These are phyloP conservation scores for Pseudogymnoascus sp. DNA, from an alignment of 2,329 filamentous ascomycete genomes.

Conservation along the genomic window DNA sequence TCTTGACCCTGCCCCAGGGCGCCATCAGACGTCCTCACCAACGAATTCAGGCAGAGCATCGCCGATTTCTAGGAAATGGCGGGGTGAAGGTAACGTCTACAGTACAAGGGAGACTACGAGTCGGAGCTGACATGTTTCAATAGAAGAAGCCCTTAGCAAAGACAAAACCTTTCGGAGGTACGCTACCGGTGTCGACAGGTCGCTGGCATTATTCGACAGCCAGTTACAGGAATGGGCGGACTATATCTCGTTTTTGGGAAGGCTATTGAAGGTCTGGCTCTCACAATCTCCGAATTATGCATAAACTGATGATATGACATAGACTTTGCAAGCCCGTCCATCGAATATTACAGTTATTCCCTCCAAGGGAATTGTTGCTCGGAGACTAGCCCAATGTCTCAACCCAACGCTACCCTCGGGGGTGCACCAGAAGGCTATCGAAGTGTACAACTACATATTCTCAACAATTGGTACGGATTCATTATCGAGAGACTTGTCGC, in stretches of 20 bases:
- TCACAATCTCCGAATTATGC: conserved; percentile 7
- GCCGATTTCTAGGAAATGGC: conserved; percentile 66
- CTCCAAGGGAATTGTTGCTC: conserved; percentile 75
- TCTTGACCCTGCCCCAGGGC: conserved; percentile 53
- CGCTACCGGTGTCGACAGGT: conserved; percentile 79
- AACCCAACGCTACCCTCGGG: conserved; percentile 90
- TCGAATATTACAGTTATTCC: conserved; percentile 67
- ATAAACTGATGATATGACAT: conserved; percentile 26
- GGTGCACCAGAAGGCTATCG: conserved; percentile 93
- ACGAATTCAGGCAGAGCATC: conserved; percentile 78
- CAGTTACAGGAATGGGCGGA: conserved; percentile 97
- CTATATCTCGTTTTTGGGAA: conserved; percentile 94
- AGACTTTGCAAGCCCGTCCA: conserved; percentile 86
- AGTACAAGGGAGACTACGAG: not conserved
- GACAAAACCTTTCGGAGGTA: conserved; percentile 79
- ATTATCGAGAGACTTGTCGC: conserved; percentile 71
- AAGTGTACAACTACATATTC: conserved; percentile 89
- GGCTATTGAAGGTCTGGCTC: conserved; percentile 70
- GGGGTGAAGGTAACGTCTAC: conserved; percentile 60
- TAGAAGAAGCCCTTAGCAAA: conserved; percentile 51
- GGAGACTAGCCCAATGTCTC: conserved; percentile 88
- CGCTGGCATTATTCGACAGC: conserved; percentile 84
- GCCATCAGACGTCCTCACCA: conserved; percentile 59
- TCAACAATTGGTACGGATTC: conserved; percentile 74
- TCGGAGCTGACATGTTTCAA: not conserved